A percentile compares a stretch with the other conserved stretches of the same genome.
phyloP scores from a whole-genome alignment of 768 basidiomycete species.

The Strobilomyces confusus region DNA sequence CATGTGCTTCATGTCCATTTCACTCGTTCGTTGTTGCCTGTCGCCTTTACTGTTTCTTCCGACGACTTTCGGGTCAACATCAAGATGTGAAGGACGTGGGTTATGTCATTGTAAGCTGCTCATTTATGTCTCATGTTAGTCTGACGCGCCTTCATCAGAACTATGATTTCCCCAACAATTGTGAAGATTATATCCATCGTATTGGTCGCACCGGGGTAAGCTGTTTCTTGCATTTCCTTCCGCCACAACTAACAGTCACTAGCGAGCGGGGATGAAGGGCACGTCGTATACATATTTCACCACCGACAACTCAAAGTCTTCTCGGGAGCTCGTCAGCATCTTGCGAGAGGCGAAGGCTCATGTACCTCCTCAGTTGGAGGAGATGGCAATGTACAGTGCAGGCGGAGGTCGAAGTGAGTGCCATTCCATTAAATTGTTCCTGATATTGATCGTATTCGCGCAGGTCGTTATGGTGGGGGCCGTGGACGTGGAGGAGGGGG shows the following conservation, averaged over 20 bases:
- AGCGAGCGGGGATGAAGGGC: slow-evolving; percentile 92
- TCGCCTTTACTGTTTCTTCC: slow-evolving; percentile 20
- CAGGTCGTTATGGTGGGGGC: slow-evolving; percentile 61
- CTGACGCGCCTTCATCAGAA: slow-evolving; percentile 48
- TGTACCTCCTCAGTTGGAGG: slow-evolving; percentile 86
- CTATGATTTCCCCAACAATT: slow-evolving; percentile 97
- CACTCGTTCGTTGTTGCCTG: slow-evolving; percentile 4
- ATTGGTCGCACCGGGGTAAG: slow-evolving; percentile 93
- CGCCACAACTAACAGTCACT: slow-evolving; percentile 14
- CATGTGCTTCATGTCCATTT: slow-evolving; percentile 31
- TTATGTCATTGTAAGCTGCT: slow-evolving; percentile 74
- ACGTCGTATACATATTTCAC: slow-evolving; percentile 96
- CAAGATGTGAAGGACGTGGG: slow-evolving; percentile 98
- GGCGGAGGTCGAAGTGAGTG: slow-evolving; percentile 68
- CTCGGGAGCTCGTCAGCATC: slow-evolving; percentile 86
- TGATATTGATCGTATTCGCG: not conserved
- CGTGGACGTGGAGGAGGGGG: slow-evolving; percentile 25
- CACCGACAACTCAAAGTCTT: slow-evolving; percentile 91
- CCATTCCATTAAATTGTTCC: not conserved
- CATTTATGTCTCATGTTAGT: not conserved
- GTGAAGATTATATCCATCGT: slow-evolving; percentile 97
- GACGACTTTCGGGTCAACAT: slow-evolving; percentile 32
- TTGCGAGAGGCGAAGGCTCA: slow-evolving; percentile 82
- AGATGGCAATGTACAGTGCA: slow-evolving; percentile 87
- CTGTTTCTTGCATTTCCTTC: slow-evolving; percentile 17